These are phyloP conservation scores for Artemisia tridentata DNA, from an alignment of 129 eudicot species.

Conservation along the genomic window DNA sequence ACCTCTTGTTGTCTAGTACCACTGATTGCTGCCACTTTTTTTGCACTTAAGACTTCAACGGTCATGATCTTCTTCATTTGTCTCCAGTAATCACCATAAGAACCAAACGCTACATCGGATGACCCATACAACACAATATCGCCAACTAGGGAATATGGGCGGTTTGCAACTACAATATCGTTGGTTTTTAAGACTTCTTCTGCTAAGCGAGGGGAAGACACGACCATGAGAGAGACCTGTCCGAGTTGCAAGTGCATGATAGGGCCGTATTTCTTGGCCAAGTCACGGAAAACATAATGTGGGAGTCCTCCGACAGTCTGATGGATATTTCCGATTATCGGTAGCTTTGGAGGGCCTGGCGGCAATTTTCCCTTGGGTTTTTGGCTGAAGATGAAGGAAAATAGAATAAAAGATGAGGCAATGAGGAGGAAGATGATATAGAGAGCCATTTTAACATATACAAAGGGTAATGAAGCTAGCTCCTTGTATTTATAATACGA, in stretches of 20 bases:
- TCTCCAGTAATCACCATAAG: conserved; percentile 21
- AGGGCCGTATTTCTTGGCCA: conserved; percentile 26
- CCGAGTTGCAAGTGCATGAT: conserved; percentile 27
- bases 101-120: not conserved
- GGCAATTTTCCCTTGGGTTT: conserved; percentile 13
- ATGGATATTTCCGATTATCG: conserved; percentile 14
- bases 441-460: too few species aligned
- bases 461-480: too few species aligned
- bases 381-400: not conserved
- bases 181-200: conserved; percentile 20
- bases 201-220: conserved; percentile 14
- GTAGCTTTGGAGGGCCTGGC: conserved; percentile 16
- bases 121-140: conserved; percentile 10
- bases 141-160: not conserved
- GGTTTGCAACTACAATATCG: conserved; percentile 11
- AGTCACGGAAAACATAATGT: conserved; percentile 15
- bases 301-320: conserved; percentile 10
- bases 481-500: too few species aligned
- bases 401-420: not conserved
- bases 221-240: not conserved
- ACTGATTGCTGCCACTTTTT: conserved; percentile 16
- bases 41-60: conserved; percentile 18
- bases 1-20: conserved; percentile 4
- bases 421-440: too few species aligned
- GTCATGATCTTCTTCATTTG: conserved; percentile 17